phyloP scores from a whole-genome alignment of 768 basidiomycete species.

The Mycena leptocephala region DNA sequence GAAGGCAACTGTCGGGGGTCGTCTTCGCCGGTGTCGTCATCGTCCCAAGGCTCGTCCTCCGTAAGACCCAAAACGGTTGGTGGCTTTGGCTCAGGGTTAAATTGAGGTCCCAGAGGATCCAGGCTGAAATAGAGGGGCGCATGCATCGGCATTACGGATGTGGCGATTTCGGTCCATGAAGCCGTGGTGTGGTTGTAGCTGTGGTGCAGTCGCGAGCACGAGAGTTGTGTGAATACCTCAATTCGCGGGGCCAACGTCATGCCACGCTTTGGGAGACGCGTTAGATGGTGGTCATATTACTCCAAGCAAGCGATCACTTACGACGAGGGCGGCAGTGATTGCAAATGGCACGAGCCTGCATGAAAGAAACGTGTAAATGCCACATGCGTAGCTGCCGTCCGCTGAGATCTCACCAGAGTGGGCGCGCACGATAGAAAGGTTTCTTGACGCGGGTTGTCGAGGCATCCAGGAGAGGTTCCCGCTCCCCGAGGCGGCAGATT shows the following conservation, averaged over 20 bases:
- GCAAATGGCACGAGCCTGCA: conserved; percentile 87
- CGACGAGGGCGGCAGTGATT: conserved; percentile 74
- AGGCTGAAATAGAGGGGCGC: conserved; percentile 30
- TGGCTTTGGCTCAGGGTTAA: conserved; percentile 9
- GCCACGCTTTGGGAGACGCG: conserved; percentile 69
- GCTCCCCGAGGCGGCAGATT: conserved; percentile 19
- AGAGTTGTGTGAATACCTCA: conserved; percentile 86
- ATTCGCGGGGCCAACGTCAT: conserved; percentile 93
- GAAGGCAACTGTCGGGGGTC: conserved; percentile 59
- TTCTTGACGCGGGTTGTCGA: conserved; percentile 48
- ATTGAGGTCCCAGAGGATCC: conserved; percentile 33
- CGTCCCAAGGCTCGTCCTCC: conserved; percentile 33
- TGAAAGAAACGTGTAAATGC: conserved; percentile 12
- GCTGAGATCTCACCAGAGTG: conserved; percentile 60
- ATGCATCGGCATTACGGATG: conserved; percentile 18
- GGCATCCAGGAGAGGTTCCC: conserved; percentile 23
- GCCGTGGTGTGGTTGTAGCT: conserved; percentile 58
- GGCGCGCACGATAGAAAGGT: conserved; percentile 69
- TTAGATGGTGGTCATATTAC: neutral
- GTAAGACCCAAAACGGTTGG: conserved; percentile 1
- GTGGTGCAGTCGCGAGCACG: conserved; percentile 74
- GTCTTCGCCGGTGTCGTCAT: conserved; percentile 32
- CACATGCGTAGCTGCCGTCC: neutral
- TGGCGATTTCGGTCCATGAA: conserved; percentile 1
- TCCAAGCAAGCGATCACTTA: conserved; percentile 52